Evolutionary conservation across 176 grass and related monocot genomes (phyloP).

Genomic region (Carex cristatella): DNA sequence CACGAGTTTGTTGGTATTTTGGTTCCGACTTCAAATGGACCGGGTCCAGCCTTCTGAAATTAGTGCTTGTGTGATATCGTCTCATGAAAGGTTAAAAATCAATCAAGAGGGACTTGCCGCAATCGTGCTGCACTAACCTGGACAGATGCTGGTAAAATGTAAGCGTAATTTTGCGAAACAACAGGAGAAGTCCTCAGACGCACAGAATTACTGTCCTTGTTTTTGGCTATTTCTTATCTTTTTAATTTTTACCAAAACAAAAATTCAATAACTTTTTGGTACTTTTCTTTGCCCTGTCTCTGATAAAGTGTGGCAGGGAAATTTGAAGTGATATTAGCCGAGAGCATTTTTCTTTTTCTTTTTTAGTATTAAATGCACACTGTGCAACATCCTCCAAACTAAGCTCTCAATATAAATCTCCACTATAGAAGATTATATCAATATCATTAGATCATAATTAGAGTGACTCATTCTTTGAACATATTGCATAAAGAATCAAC

Average conservation of each 20-base stretch:
- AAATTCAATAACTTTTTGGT: background rate
- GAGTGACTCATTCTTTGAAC: background rate
- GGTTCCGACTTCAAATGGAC: background rate
- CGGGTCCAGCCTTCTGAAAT: background rate
- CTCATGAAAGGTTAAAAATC: background rate
- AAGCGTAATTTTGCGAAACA: background rate
- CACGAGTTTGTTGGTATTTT: background rate
- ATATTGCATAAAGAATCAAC: background rate
- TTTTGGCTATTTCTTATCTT: background rate
- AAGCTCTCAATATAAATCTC: background rate
- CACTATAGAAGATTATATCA: background rate
- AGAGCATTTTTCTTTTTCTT: background rate
- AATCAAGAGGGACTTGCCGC: background rate
- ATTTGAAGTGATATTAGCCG: background rate
- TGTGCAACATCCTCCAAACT: background rate
- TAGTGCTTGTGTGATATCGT: background rate
- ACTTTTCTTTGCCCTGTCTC: background rate
- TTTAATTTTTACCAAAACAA: background rate
- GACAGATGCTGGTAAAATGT: background rate
- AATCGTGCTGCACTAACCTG: constrained; percentile 1
- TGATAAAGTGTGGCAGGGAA: background rate
- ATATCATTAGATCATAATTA: background rate
- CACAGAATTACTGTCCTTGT: background rate
- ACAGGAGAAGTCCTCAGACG: background rate
- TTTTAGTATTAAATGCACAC: background rate